Evolutionary conservation across 1,284 basidiomycete genomes (phyloP), one percentile per base, ranked within the genome.

Genomic region (Farysia itapuensis): DNA sequence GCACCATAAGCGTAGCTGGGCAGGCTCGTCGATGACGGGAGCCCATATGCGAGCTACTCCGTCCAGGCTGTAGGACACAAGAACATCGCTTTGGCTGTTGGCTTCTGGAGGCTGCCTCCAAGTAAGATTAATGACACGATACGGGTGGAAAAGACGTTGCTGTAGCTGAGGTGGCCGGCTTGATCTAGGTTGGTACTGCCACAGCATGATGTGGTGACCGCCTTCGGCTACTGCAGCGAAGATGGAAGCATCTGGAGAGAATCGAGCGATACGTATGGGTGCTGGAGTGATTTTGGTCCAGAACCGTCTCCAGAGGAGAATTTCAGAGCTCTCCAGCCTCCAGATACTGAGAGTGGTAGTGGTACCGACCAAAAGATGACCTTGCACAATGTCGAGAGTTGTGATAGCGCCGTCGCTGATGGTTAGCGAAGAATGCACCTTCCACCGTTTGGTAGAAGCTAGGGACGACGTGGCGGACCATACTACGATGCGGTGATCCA

Each of bases 21-120:
- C 37, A 4, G 66, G 66, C 15, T 71, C 56, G 33, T 71, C 68
- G 29, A 71, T 67, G 35, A 68, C 66, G 2, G 68, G 51, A 6
- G 59, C 49, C 63, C 65, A 70, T 26, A 70, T 35, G 8, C 60
- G 52, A 18, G 52, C 53, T 2, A 59, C 48, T 16, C 66, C 66
- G 19, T 70, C 66, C 9, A 39, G 36, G 9, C 58, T 45, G 26
- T 48, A 51, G 1, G 61, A 41, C 32, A 70, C 29, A 33, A 70
- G 35, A 14, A 64, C 64, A 20, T 64, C 59, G 7, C 46, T 42
- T 35, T 68, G 66, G 25, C 53, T 63, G 25, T 29, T 51, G 5
- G 24, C 29, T 33, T 58, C 54, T 39, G 53, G 54, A 3, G 58
- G 43, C 12, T 64, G 50, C 19, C 54, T 46, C 54, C 54, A 63